Conservation (phyloP, 192 early-diverging fungal species). For the Backusella macrospora region DNA sequence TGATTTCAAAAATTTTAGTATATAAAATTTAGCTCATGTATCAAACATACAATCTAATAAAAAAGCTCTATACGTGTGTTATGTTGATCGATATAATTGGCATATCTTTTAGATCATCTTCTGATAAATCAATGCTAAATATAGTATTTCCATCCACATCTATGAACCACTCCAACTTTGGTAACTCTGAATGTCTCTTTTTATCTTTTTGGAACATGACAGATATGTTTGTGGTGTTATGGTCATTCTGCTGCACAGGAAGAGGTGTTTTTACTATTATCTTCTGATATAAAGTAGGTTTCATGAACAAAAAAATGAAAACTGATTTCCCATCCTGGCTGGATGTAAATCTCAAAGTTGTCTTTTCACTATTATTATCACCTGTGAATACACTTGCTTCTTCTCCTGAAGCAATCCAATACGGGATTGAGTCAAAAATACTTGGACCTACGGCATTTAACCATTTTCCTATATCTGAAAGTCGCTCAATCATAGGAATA, state of each 20-base stretch:
- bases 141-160: background rate
- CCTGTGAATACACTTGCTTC: background rate
- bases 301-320: background rate
- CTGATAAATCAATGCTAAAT: constrained; percentile 2
- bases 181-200: constrained; percentile 4
- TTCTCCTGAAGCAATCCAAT: constrained; percentile 18
- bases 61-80: background rate
- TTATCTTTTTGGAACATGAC: constrained; percentile 5
- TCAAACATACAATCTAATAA: no score
- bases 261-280: constrained; percentile 5
- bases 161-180: background rate
- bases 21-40: no score
- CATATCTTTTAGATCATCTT: constrained; percentile 9
- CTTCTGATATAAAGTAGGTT: background rate
- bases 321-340: constrained; percentile 12
- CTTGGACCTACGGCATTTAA: background rate
- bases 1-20: background rate
- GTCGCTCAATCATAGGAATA: background rate
- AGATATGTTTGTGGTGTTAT: background rate
- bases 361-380: background rate
- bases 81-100: background rate
- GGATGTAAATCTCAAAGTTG: background rate
- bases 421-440: constrained; percentile 22
- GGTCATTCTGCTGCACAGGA: background rate
- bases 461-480: constrained; percentile 24